Base-by-base conservation (phyloP, 2,329 filamentous ascomycete species). In the Truncatella angustata region DNA sequence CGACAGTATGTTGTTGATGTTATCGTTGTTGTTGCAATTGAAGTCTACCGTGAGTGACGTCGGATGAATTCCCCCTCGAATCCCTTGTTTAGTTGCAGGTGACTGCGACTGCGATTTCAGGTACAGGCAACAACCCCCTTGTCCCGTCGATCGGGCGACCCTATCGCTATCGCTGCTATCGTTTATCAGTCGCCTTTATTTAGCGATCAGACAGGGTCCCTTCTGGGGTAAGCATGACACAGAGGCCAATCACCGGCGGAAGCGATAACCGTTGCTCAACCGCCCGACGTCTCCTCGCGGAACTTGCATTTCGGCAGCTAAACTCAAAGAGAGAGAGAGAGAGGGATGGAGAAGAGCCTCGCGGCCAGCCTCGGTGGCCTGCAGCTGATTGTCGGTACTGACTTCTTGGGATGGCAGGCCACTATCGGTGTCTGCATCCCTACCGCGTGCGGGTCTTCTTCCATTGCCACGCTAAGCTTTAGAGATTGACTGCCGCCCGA, bases 391-490 rank as follows among this genome's bases (percentile, higher is more conserved):
- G 24, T 44, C 45, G 45, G 45, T 20, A 37, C 34, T 49, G 32
- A 36, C 45, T 49, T 18, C 45, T 49, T 24, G 20, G 45, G 45
- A 49, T 32, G 45, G 45, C 45, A 49, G 45, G 45, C 45, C 20
- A 28, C 28, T 20, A 26, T 26, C n/a, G 21, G 23, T 18, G 24
- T 18, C 37, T 40, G 18, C 24, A 43, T 35, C 43, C 7, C 43
- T 23, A 20, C 43, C 43, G 34, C 43, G 43, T 46, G 43, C 26
- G 28, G 43, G 18, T 18, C 16, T 16, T 9, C 14, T n/a, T 20
- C 37, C 37, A 12, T 24, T 26, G 23, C 23, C 20, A 23, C 10
- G 12, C 23, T 6, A 43, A 30, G 9, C 16, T 28, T 26, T 23
- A 24, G 16, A 7, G 21, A 11, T 16, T 24, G 11, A 16, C 9